Base-by-base conservation (phyloP, 352 stramenopile genomes). In the Bremia lactucae region DNA sequence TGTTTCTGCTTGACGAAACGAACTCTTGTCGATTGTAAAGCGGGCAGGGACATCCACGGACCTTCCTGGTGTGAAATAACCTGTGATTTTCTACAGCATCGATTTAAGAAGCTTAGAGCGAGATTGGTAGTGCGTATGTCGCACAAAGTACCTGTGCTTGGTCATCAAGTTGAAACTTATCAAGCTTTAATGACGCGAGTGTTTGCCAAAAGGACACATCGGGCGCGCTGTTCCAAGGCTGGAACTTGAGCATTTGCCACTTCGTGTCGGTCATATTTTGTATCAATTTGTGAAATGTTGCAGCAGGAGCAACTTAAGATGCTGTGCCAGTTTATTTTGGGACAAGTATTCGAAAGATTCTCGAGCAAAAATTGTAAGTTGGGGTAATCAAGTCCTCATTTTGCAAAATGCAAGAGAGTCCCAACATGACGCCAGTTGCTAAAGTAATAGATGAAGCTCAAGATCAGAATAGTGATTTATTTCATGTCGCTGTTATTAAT, bases 181-280 rank as follows among this genome's bases (percentile, higher is more conserved):
- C 51, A 18, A 93, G 71, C 66, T 93, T 93, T 23, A 88, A 63
- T 35, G 65, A 46, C 31, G 75, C 60, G 28, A 93, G 71, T 21
- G 55, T 67, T 60, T 93, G 80, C 73, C 79, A 93, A 62, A 93
- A 93, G 10, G 69, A 68, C 28, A 84, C 73, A 46, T 93, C 74
- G 9, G 78, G 72, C 13, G 75, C 71, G 57, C 80, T 93, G 36
- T 70, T 75, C 71, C 77, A 93, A 20, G 73, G 34, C 66, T 93
- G 78, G 43, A 90, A 92, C 53, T 79, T 71, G 46, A 89, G 72
- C 51, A 74, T 49, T 34, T 65, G 44, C 55, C 52, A 74, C 14
- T 53, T 44, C 1, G n/a, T 41, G 14, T 19, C 4, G 4, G 21
- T n/a, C n/a, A n/a, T n/a, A n/a, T n/a, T n/a, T n/a, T n/a, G n/a